These are phyloP conservation scores for Annulohypoxylon moriforme DNA, from an alignment of 495 filamentous ascomycete genomes.

Conservation along the genomic window DNA sequence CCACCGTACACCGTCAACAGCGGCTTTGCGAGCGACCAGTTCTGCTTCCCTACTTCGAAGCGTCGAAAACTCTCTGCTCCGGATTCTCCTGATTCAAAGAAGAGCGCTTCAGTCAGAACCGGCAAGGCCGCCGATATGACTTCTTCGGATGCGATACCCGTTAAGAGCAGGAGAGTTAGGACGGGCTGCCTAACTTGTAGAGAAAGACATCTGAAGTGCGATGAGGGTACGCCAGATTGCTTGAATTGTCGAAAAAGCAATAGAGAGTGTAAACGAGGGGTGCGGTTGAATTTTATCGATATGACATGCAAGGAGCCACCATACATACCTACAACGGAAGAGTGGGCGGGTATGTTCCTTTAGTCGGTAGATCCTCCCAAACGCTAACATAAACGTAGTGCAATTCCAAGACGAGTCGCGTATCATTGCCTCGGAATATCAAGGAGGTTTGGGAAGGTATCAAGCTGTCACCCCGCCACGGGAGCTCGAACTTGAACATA, in stretches of 20 bases:
- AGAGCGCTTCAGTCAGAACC: conserved; percentile 35
- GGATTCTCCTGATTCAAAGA: conserved; percentile 12
- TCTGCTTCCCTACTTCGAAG: conserved; percentile 44
- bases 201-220: conserved; percentile 74
- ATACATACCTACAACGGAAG: conserved; percentile 67
- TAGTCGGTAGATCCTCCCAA: background rate
- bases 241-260: conserved; percentile 90
- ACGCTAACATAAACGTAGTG: conserved; percentile 55
- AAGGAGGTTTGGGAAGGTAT: conserved; percentile 83
- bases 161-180: conserved; percentile 76
- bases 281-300: conserved; percentile 94
- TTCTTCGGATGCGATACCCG: conserved; percentile 47
- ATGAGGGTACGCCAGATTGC: conserved; percentile 84
- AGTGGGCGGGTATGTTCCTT: conserved; percentile 69
- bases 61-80: conserved; percentile 37
- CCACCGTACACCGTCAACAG: conserved; percentile 49
- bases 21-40: conserved; percentile 42
- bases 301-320: conserved; percentile 78
- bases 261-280: conserved; percentile 84
- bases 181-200: conserved; percentile 84
- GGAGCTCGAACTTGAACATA: conserved; percentile 36
- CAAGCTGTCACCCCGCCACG: conserved; percentile 42
- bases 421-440: conserved; percentile 91
- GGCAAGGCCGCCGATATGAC: conserved; percentile 44
- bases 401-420: conserved; percentile 90